These are phyloP conservation scores for Atalantia buxifolia DNA, from an alignment of 345 rosid genomes.

Conservation along the genomic window DNA sequence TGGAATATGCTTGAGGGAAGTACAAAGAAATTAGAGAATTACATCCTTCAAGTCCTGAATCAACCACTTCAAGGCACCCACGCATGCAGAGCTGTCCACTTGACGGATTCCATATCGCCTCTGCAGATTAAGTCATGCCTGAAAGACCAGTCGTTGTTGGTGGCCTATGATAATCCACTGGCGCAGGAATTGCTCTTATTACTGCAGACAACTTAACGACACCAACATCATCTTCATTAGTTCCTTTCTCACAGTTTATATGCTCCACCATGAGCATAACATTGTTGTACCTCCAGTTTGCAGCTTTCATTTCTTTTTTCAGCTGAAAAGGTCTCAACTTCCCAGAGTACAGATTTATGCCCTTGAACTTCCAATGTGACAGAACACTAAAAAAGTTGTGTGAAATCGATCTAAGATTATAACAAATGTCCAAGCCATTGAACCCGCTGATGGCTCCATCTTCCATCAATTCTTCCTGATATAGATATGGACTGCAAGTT, in stretches of 20 bases:
- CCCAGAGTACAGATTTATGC: neutral
- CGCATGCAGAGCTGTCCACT: neutral
- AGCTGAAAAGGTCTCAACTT: neutral
- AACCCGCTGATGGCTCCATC: neutral
- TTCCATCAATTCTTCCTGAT: neutral
- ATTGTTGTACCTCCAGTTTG: neutral
- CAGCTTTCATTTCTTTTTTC: neutral
- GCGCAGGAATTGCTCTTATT: slow-evolving; percentile 8
- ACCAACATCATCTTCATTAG: neutral
- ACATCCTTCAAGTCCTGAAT: neutral
- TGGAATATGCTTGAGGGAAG: neutral
- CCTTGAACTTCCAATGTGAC: neutral
- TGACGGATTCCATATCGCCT: neutral
- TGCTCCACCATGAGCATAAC: slow-evolving; percentile 1
- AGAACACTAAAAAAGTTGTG: neutral
- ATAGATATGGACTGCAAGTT: neutral
- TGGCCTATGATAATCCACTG: neutral
- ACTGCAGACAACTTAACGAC: neutral
- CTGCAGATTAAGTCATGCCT: neutral
- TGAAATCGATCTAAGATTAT: neutral
- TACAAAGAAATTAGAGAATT: neutral
- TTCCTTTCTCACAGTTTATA: neutral
- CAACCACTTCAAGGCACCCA: neutral
- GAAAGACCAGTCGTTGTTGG: neutral
- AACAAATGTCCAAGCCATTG: neutral